Percentiles rank a stretch among this genome's conserved stretches.
Evolutionary conservation across 441 rosid genomes (phyloP).

Genomic region (Kokia cookei): DNA sequence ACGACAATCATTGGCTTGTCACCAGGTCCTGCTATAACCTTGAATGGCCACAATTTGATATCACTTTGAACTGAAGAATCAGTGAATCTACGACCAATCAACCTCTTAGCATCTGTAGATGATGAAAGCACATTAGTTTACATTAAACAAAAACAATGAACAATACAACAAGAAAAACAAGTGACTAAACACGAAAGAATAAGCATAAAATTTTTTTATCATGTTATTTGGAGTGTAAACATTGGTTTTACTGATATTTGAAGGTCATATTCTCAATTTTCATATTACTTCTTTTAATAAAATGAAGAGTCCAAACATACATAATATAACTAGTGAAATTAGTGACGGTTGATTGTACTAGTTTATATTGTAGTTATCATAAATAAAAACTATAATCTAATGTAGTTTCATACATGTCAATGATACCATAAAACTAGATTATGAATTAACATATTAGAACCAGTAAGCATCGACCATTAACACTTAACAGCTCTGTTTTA

Average conservation of each 20-base stretch:
- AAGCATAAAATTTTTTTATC: too few relatives aligned
- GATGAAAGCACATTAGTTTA: neutral
- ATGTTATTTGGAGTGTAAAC: too few relatives aligned
- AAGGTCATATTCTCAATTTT: too few relatives aligned
- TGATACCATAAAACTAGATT: neutral
- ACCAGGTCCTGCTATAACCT: slow-evolving; percentile 40
- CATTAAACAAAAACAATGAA: neutral
- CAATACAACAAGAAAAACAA: neutral
- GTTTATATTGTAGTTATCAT: too few relatives aligned
- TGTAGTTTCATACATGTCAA: neutral
- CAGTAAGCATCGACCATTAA: neutral
- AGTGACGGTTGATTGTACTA: neutral
- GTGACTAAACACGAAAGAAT: too few relatives aligned
- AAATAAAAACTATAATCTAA: neutral
- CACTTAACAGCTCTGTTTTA: neutral
- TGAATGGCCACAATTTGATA: slow-evolving; percentile 47
- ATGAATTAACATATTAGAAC: neutral
- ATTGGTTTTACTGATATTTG: too few relatives aligned
- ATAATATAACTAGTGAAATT: too few relatives aligned
- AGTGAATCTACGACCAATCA: slow-evolving; percentile 50
- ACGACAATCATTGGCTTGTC: slow-evolving; percentile 52
- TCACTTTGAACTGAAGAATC: slow-evolving; percentile 49
- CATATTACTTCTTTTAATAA: too few relatives aligned
- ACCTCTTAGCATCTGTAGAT: slow-evolving; percentile 48
- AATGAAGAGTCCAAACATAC: too few relatives aligned